A percentile compares a stretch with the other conserved stretches of the same genome.
These are phyloP conservation scores for Amanita pallidorosea DNA, from an alignment of 768 basidiomycete genomes.

Conservation along the genomic window DNA sequence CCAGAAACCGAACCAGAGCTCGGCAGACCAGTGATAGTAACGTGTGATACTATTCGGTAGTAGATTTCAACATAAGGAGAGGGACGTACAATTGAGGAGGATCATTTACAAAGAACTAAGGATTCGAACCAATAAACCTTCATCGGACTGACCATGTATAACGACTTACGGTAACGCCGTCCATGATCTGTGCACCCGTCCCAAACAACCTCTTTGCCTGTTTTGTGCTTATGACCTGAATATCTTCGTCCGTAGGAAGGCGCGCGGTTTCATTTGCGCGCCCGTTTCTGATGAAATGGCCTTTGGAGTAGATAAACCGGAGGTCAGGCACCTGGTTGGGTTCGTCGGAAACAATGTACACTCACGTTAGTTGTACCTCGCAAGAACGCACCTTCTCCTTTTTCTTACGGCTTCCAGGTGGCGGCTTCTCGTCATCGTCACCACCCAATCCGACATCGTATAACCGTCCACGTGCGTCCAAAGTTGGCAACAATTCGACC, in stretches of 20 bases:
- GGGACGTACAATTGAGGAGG: conserved; percentile 64
- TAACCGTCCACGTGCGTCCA: conserved; percentile 74
- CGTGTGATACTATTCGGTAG: conserved; percentile 61
- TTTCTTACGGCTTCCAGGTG: conserved; percentile 69
- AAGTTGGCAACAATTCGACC: conserved; percentile 80
- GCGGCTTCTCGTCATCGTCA: conserved; percentile 38
- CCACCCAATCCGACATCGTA: conserved; percentile 81
- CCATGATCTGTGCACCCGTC: conserved; percentile 57
- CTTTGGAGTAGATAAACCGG: conserved; percentile 63
- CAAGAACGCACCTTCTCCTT: conserved; percentile 50
- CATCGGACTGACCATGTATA: not conserved
- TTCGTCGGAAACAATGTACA: conserved; percentile 72
- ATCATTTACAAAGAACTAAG: conserved; percentile 74
- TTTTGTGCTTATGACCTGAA: conserved; percentile 60
- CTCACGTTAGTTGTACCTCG: conserved; percentile 9
- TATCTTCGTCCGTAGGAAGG: conserved; percentile 68
- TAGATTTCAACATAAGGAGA: not conserved
- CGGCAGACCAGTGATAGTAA: conserved; percentile 92
- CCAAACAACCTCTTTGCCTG: conserved; percentile 67
- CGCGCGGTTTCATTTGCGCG: conserved; percentile 43
- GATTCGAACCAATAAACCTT: not conserved
- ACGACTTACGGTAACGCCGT: conserved; percentile 56
- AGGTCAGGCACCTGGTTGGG: conserved; percentile 57
- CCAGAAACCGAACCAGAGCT: conserved; percentile 90
- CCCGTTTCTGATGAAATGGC: conserved; percentile 45